phyloP scores from a whole-genome alignment of 108 stramenopile species.

The Nitzschia palea region DNA sequence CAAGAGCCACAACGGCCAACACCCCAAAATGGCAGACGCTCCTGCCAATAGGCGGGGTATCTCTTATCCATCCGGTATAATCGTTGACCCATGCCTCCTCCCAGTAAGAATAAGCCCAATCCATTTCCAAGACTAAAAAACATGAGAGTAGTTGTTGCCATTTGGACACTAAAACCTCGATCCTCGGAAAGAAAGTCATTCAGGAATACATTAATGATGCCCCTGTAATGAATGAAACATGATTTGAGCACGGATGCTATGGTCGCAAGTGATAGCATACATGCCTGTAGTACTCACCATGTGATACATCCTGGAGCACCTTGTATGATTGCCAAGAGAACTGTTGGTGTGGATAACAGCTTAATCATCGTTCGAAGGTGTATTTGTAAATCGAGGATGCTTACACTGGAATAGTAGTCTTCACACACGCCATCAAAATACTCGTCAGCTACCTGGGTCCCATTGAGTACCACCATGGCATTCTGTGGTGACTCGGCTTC shows the following conservation, averaged over 20 bases:
- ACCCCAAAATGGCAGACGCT: constrained; percentile 51
- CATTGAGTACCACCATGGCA: not conserved
- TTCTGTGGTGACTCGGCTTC: not conserved
- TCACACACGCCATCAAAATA: constrained; percentile 10
- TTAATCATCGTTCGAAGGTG: constrained; percentile 38
- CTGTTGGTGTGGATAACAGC: constrained; percentile 60
- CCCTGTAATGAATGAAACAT: constrained; percentile 17
- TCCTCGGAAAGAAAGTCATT: constrained; percentile 84
- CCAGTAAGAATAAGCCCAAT: constrained; percentile 61
- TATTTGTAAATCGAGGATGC: not conserved
- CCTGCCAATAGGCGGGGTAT: constrained; percentile 70
- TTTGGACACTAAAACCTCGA: constrained; percentile 67
- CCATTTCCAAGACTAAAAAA: constrained; percentile 77
- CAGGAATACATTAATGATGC: constrained; percentile 80
- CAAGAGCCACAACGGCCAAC: constrained; percentile 72
- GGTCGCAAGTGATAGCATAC: not conserved
- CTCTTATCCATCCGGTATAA: constrained; percentile 62
- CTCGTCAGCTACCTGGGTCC: not conserved
- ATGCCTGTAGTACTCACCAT: constrained; percentile 40
- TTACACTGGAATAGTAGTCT: not conserved
- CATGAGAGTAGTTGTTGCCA: constrained; percentile 69
- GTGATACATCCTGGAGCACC: constrained; percentile 90
- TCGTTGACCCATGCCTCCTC: constrained; percentile 61
- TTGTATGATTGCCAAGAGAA: constrained; percentile 68
- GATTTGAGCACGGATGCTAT: no score